Percentiles rank a stretch among this genome's conserved stretches.
These are phyloP conservation scores for Fonsecaea pedrosoi DNA, from an alignment of 2,329 filamentous ascomycete genomes.

Conservation along the genomic window DNA sequence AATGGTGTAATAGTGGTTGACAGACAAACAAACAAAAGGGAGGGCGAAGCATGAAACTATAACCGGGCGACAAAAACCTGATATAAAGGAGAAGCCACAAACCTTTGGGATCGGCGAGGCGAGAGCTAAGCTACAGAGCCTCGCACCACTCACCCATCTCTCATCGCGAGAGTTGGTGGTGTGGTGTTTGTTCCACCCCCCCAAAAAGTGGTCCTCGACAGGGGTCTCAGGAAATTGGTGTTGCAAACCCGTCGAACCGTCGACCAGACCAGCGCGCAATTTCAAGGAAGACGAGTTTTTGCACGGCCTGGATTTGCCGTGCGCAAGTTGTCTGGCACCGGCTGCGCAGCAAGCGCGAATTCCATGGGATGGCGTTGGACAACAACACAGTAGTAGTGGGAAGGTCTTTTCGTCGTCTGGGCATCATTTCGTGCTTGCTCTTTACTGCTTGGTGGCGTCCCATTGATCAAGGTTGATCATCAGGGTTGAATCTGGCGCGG, in stretches of 20 bases:
- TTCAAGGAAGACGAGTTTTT: constrained; percentile 10
- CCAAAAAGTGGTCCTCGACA: constrained; percentile 16
- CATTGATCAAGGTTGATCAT: neutral
- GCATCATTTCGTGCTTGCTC: neutral
- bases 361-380: neutral
- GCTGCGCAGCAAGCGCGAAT: neutral
- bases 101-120: constrained; percentile 6
- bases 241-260: constrained; percentile 5
- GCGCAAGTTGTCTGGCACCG: neutral
- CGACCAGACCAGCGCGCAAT: constrained; percentile 7
- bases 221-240: constrained; percentile 28
- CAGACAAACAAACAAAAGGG: neutral
- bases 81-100: neutral
- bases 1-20: neutral
- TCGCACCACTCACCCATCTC: constrained; percentile 18
- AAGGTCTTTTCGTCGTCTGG: neutral
- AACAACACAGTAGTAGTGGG: neutral
- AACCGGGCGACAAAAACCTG: constrained; percentile 10
- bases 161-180: neutral
- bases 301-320: neutral
- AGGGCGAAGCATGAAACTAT: neutral
- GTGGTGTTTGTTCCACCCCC: constrained; percentile 19
- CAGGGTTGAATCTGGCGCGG: neutral
- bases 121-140: constrained; percentile 28
- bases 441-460: neutral